These are phyloP conservation scores for Gossypium rotundifolium DNA, from an alignment of 345 rosid species.

Conservation along the genomic window DNA sequence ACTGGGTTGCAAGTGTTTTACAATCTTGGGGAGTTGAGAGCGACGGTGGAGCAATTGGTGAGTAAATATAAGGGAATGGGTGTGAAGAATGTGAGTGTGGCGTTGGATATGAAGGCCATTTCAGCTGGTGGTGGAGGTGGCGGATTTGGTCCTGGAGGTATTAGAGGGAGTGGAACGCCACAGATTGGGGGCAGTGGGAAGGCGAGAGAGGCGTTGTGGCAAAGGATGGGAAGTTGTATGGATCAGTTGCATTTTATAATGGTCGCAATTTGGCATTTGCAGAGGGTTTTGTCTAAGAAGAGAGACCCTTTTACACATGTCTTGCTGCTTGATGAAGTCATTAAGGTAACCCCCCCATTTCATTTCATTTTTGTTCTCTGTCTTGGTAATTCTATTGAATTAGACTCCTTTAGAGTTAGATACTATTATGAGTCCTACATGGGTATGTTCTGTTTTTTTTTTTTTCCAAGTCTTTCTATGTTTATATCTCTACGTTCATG, in stretches of 20 bases:
- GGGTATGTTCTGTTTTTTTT: background rate
- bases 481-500: background rate
- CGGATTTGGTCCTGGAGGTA: conserved; percentile 86
- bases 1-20: conserved; percentile 96
- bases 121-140: conserved; percentile 45
- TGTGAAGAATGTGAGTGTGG: conserved; percentile 65
- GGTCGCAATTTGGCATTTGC: conserved; percentile 95
- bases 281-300: conserved; percentile 91
- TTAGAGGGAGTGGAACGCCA: conserved; percentile 84
- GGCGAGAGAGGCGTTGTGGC: conserved; percentile 92
- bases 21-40: conserved; percentile 78
- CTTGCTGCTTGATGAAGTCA: conserved; percentile 86
- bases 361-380: background rate
- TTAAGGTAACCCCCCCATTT: conserved; percentile 46
- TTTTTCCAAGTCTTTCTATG: background rate
- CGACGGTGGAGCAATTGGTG: conserved; percentile 74
- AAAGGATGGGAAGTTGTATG: conserved; percentile 81
- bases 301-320: conserved; percentile 96
- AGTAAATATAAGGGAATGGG: conserved; percentile 72
- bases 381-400: background rate
- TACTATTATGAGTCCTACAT: background rate
- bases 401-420: background rate
- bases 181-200: conserved; percentile 87
- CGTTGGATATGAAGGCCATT: conserved; percentile 93
- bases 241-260: conserved; percentile 75